Base-by-base conservation (phyloP, 2,329 filamentous ascomycete species). In the Tolypocladium paradoxum region DNA sequence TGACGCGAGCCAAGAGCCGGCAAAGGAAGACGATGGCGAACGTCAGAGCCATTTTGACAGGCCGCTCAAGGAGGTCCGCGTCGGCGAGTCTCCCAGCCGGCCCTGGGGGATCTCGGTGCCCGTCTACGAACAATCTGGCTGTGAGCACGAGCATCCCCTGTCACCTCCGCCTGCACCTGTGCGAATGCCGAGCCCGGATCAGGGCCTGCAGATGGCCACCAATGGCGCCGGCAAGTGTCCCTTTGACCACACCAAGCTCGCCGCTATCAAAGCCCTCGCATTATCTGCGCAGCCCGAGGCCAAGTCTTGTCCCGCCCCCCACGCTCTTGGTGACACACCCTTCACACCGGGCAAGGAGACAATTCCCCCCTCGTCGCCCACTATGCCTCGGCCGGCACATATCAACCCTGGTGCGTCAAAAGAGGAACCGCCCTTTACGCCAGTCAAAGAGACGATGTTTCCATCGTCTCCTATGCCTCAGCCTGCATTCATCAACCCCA, bases 61-160 rank as follows among this genome's bases (percentile, higher is more conserved):
- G 46, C 84, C 88, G 0, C 69, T 97, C 51, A 89, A 92, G 64
- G 92, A 96, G 61, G 82, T 97, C 11, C 80, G 92, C n/a, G 84
- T 97, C 24, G 92, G 92, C 45, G 92, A 97, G 69, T 95, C 89
- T 16, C 92, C 92, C 6, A 95, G 88, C 67, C 79, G 92, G 46
- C 92, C 92, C 16, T 96, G 91, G 91, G 91, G 91, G 6, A 95
- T 96, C 51, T 82, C 83, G 6, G 85, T 96, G 0, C 91, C 91
- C 3, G 68, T 81, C 37, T 74, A 78, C 57, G 73, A 78, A 50
- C 57, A 66, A 6, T 62, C 67, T 22, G 66, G 65, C 5, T 61
- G 69, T 31, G 69, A 68, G 11, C 62, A 65, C 14, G 64, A 66
- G 22, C 71, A 75, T 48, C 77, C 77, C 3, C 65, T 73, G 22